Evolutionary conservation across 345 rosid genomes (phyloP).

Genomic region (Moricandia arvensis): DNA sequence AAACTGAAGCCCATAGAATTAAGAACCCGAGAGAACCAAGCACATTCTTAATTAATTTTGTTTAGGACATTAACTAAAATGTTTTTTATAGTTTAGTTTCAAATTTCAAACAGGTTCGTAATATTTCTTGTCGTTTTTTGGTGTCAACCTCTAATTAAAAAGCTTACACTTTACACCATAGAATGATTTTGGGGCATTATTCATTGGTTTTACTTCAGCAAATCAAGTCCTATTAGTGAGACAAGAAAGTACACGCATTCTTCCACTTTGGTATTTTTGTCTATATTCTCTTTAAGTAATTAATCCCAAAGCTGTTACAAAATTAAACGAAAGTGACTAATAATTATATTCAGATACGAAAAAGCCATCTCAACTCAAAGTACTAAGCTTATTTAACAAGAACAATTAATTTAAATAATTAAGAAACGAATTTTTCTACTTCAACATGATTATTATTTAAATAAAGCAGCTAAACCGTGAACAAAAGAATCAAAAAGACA

Average conservation of each 20-base stretch:
- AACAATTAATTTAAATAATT: background rate
- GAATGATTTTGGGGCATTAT: background rate
- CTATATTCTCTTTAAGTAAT: constrained; percentile 31
- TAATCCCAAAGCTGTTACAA: constrained; percentile 28
- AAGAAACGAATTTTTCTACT: constrained; percentile 24
- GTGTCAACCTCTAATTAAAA: background rate
- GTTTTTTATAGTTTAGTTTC: background rate
- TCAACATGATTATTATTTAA: constrained; percentile 23
- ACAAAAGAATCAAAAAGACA: constrained; percentile 36
- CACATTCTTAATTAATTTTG: background rate
- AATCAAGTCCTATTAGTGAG: constrained; percentile 33
- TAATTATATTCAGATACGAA: constrained; percentile 13
- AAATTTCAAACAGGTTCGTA: background rate
- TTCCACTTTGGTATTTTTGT: constrained; percentile 30
- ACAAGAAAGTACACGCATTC: constrained; percentile 37
- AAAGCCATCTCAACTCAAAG: constrained; percentile 24
- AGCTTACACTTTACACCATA: background rate
- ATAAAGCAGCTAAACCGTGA: constrained; percentile 29
- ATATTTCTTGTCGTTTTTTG: background rate
- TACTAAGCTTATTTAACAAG: constrained; percentile 12
- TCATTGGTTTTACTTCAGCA: constrained; percentile 13
- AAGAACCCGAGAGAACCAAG: background rate
- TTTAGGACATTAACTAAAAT: background rate
- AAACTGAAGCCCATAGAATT: background rate
- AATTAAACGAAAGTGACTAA: constrained; percentile 18